A percentile compares a stretch with the other conserved stretches of the same genome.
Conservation (phyloP, 768 basidiomycete genomes). For the Amanita pallidorosea region DNA sequence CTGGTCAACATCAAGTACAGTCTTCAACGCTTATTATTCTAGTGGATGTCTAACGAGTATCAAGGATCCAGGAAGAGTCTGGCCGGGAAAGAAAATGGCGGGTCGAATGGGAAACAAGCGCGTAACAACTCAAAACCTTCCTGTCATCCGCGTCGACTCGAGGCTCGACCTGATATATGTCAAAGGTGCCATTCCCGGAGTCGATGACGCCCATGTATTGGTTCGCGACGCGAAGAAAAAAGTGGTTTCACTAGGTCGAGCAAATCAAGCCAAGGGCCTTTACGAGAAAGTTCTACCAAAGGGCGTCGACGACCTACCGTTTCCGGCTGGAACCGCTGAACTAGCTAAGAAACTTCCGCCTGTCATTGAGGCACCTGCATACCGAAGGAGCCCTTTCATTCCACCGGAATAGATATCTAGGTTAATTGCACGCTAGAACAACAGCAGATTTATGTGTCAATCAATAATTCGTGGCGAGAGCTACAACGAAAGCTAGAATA, state of each 20-base stretch:
- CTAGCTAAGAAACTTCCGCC: slow-evolving; percentile 57
- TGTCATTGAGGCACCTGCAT: slow-evolving; percentile 61
- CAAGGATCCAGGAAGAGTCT: slow-evolving; percentile 91
- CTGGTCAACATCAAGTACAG: slow-evolving; percentile 85
- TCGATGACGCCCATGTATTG: slow-evolving; percentile 80
- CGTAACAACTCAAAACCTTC: slow-evolving; percentile 78
- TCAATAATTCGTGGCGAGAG: background rate
- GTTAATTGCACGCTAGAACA: background rate
- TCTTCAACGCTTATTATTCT: background rate
- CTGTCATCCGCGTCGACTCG: slow-evolving; percentile 82
- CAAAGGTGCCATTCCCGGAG: slow-evolving; percentile 83
- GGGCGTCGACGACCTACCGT: slow-evolving; percentile 77
- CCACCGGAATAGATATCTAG: slow-evolving; percentile 39
- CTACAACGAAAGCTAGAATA: background rate
- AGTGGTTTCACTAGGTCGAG: slow-evolving; percentile 45
- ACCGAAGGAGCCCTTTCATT: slow-evolving; percentile 69
- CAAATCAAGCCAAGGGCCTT: slow-evolving; percentile 60
- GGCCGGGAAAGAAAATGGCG: slow-evolving; percentile 98
- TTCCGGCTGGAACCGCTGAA: slow-evolving; percentile 82
- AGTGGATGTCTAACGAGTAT: slow-evolving; percentile 1
- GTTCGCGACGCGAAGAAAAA: slow-evolving; percentile 89
- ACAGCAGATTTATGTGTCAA: background rate
- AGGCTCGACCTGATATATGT: slow-evolving; percentile 83
- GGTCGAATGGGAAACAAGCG: slow-evolving; percentile 83
- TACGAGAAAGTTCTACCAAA: slow-evolving; percentile 74